These are phyloP conservation scores for Lycium barbarum DNA, from an alignment of 257 asterid genomes.

Conservation along the genomic window DNA sequence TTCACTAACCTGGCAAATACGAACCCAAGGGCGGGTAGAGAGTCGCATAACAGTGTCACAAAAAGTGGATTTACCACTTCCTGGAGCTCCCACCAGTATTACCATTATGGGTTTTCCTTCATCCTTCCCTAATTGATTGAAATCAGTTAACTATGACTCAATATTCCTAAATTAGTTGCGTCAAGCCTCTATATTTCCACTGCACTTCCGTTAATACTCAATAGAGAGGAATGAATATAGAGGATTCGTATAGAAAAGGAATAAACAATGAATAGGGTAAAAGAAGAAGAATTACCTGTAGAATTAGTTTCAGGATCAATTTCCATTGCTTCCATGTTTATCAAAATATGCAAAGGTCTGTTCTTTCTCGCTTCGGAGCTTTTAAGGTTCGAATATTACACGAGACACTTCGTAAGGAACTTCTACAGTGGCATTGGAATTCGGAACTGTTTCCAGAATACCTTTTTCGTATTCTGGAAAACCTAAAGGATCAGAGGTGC, in stretches of 20 bases:
- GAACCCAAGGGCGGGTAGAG: slow-evolving; percentile 75
- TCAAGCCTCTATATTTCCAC: background rate
- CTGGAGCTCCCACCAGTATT: slow-evolving; percentile 84
- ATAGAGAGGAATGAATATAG: background rate
- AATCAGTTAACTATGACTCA: background rate
- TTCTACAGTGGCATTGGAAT: too few species aligned
- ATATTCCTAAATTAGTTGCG: background rate
- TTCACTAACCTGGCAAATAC: slow-evolving; percentile 82
- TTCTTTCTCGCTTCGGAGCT: background rate
- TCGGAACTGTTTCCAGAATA: too few species aligned
- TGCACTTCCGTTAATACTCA: background rate
- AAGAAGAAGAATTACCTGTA: slow-evolving; percentile 40
- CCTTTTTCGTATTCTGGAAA: too few species aligned
- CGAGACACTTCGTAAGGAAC: background rate
- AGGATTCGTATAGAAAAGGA: background rate
- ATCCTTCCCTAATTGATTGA: slow-evolving; percentile 36
- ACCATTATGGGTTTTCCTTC: slow-evolving; percentile 54
- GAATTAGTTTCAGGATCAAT: slow-evolving; percentile 51
- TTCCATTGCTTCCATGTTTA: slow-evolving; percentile 61
- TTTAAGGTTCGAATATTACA: background rate
- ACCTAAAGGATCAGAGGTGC: too few species aligned
- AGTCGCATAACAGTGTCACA: slow-evolving; percentile 68
- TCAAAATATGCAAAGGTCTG: background rate
- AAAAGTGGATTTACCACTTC: slow-evolving; percentile 94
- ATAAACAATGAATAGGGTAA: background rate